These are phyloP conservation scores for Trichoderma virens DNA, from an alignment of 495 filamentous ascomycete genomes.

Conservation along the genomic window DNA sequence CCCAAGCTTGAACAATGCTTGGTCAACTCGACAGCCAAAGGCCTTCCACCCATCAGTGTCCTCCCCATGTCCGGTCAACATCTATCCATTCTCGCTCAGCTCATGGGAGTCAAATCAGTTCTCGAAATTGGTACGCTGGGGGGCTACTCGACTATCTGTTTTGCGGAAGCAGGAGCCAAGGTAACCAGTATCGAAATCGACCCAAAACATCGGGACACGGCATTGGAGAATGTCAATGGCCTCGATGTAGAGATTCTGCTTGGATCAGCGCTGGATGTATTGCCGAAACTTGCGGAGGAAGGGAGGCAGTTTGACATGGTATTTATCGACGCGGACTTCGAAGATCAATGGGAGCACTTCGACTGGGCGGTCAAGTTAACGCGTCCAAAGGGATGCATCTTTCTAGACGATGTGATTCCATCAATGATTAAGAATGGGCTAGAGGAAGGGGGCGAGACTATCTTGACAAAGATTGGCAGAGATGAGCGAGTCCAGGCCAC, in stretches of 20 bases:
- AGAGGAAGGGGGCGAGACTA: conserved; percentile 13
- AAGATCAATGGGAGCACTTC: conserved; percentile 43
- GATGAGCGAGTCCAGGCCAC: conserved; percentile 35
- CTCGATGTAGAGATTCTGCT: conserved; percentile 36
- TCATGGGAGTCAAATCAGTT: conserved; percentile 29
- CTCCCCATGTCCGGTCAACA: conserved; percentile 30
- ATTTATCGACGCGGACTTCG: conserved; percentile 46
- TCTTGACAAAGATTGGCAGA: conserved; percentile 36
- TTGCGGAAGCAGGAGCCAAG: conserved; percentile 32
- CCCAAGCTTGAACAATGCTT: conserved; percentile 15
- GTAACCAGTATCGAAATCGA: conserved; percentile 42
- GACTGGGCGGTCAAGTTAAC: conserved; percentile 34
- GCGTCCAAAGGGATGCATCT: conserved; percentile 29
- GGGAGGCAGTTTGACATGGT: conserved; percentile 40
- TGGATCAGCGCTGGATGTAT: conserved; percentile 37
- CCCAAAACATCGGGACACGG: conserved; percentile 31
- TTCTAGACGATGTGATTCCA: conserved; percentile 43
- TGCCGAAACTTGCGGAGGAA: conserved; percentile 32
- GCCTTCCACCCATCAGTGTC: conserved; percentile 26
- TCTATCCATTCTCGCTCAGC: conserved; percentile 29
- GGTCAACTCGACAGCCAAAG: conserved; percentile 15
- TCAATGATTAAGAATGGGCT: conserved; percentile 19
- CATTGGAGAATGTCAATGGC: conserved; percentile 33
- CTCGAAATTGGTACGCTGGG: conserved; percentile 49
- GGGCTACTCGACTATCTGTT: conserved; percentile 45